Evolutionary conservation across 257 asterid species (phyloP).

Genomic region (Thymus mandschuricus): DNA sequence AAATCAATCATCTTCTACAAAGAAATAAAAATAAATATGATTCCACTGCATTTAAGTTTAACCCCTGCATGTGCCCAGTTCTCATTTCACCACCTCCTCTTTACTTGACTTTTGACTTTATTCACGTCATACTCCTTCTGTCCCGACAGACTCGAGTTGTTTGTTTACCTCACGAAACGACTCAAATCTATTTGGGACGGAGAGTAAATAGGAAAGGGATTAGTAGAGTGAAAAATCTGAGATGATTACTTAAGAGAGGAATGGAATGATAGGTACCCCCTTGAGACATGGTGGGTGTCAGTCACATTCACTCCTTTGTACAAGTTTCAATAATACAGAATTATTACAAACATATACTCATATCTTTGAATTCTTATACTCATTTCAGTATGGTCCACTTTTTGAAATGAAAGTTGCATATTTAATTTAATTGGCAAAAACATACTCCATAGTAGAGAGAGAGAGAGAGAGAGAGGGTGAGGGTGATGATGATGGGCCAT

Average conservation of each 20-base stretch:
- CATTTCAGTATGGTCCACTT: neutral
- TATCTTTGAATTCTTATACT: neutral
- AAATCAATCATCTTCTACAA: neutral
- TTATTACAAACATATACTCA: too few relatives aligned
- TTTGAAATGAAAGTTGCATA: neutral
- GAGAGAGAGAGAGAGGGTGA: neutral
- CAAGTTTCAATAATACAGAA: slow-evolving; percentile 23
- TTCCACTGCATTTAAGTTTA: slow-evolving; percentile 11
- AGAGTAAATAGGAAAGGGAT: slow-evolving; percentile 34
- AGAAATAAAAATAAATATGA: neutral
- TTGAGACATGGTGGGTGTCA: slow-evolving; percentile 29
- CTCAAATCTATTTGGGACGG: neutral
- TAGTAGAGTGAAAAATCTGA: slow-evolving; percentile 18
- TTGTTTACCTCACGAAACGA: too few relatives aligned
- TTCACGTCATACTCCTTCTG: too few relatives aligned
- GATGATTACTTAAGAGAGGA: neutral
- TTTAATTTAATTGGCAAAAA: too few relatives aligned
- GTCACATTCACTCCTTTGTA: slow-evolving; percentile 17
- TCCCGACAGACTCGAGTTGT: too few relatives aligned
- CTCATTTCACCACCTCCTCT: neutral
- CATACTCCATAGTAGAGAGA: neutral
- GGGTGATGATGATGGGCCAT: slow-evolving; percentile 16
- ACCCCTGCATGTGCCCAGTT: slow-evolving; percentile 10
- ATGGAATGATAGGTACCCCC: slow-evolving; percentile 27
- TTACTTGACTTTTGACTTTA: too few relatives aligned